Evolutionary conservation across 106 monocot genomes (phyloP).

Genomic region (Dactylorhiza incarnata): DNA sequence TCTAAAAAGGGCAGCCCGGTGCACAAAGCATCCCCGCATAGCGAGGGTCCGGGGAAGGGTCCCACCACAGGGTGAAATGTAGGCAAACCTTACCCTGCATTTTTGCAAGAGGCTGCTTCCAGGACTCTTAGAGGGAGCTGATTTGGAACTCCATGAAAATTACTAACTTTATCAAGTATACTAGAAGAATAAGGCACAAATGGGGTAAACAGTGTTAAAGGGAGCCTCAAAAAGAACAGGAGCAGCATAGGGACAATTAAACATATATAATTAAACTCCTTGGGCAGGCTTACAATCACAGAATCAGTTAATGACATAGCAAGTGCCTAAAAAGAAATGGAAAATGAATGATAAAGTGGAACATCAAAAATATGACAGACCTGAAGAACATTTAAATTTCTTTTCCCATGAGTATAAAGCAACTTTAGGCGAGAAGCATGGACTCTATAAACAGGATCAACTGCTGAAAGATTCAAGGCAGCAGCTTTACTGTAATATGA

Average conservation of each 20-base stretch:
- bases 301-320: background rate
- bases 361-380: constrained; percentile 22
- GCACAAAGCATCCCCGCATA: too few relatives aligned
- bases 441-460: constrained; percentile 87
- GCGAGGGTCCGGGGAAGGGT: too few relatives aligned
- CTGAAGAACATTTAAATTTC: constrained; percentile 52
- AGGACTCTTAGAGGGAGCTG: background rate
- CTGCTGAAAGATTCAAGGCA: constrained; percentile 76
- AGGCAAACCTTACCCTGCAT: too few relatives aligned
- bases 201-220: background rate
- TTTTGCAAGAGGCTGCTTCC: too few relatives aligned
- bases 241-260: background rate
- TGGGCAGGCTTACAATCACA: background rate
- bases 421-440: constrained; percentile 93
- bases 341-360: background rate
- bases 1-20: background rate
- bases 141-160: background rate
- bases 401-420: constrained; percentile 60
- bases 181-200: background rate
- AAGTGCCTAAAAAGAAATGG: background rate
- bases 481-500: constrained; percentile 75
- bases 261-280: background rate
- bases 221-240: background rate
- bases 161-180: background rate
- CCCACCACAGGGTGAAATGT: too few relatives aligned